Conservation (phyloP, 2,329 filamentous ascomycete genomes). For the Aspergillus niger region DNA sequence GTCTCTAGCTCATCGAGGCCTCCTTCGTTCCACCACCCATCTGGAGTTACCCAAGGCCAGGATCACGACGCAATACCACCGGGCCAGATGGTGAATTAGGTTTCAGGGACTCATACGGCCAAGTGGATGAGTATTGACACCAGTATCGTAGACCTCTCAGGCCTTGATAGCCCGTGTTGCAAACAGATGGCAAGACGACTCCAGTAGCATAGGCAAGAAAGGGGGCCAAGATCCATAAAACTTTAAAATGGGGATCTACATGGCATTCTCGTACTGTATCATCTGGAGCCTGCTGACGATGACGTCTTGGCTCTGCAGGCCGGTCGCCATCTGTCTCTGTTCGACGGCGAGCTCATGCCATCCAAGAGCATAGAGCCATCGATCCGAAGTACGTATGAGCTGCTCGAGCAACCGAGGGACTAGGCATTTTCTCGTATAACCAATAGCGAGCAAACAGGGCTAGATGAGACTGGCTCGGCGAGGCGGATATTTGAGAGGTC, state of each 20-base stretch:
- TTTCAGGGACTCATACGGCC: constrained; percentile 30
- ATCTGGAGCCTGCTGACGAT: neutral
- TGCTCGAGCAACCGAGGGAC: constrained; percentile 28
- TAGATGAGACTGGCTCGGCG: constrained; percentile 21
- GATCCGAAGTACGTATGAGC: constrained; percentile 17
- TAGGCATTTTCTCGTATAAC: constrained; percentile 18
- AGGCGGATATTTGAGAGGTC: constrained; percentile 32
- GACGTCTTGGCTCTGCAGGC: constrained; percentile 1
- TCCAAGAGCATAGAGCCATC: constrained; percentile 20
- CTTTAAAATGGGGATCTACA: constrained; percentile 8
- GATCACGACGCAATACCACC: constrained; percentile 20
- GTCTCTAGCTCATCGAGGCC: constrained; percentile 31
- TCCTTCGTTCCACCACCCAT: constrained; percentile 32
- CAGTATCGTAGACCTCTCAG: constrained; percentile 14
- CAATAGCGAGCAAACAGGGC: constrained; percentile 24
- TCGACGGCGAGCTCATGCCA: constrained; percentile 11
- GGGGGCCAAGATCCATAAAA: constrained; percentile 8
- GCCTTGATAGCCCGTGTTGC: constrained; percentile 24
- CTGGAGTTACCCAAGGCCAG: constrained; percentile 33
- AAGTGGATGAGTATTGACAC: constrained; percentile 31
- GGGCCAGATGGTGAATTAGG: constrained; percentile 26
- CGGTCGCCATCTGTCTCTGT: constrained; percentile 2
- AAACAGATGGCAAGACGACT: constrained; percentile 32
- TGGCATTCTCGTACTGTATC: constrained; percentile 16
- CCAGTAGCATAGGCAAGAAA: constrained; percentile 15